phyloP scores from a whole-genome alignment of 2,329 filamentous ascomycete species.

The Leptographium galeiforme region DNA sequence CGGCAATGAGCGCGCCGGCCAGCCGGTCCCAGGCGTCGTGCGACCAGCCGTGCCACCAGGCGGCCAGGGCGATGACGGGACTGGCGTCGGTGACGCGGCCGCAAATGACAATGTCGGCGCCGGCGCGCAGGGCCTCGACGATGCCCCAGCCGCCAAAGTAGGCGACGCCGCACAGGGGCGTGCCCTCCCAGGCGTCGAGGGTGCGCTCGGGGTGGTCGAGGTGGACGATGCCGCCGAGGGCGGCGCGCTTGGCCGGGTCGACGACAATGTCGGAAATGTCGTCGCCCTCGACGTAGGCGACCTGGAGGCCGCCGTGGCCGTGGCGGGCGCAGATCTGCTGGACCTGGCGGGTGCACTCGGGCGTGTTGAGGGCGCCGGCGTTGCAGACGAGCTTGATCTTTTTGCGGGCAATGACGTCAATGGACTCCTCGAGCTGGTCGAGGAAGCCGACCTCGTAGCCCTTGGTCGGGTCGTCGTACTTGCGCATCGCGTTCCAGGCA shows the following conservation, averaged over 20 bases:
- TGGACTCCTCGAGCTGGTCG: slow-evolving; percentile 4
- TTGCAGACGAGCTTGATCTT: slow-evolving; percentile 33
- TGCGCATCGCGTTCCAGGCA: slow-evolving; percentile 2
- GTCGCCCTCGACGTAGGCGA: slow-evolving; percentile 32
- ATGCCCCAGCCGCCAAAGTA: slow-evolving; percentile 39
- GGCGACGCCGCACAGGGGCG: slow-evolving; percentile 25
- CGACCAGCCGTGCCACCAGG: slow-evolving; percentile 41
- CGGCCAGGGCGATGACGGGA: slow-evolving; percentile 40
- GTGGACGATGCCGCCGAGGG: not conserved
- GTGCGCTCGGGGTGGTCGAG: not conserved
- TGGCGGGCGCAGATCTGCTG: not conserved
- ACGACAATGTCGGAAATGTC: slow-evolving; percentile 20
- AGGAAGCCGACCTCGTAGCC: not conserved
- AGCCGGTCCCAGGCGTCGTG: slow-evolving; percentile 33
- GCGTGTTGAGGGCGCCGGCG: slow-evolving; percentile 38
- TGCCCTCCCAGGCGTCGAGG: not conserved
- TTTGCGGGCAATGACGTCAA: slow-evolving; percentile 18
- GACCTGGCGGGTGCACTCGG: slow-evolving; percentile 4
- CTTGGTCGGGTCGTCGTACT: not conserved
- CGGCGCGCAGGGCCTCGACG: slow-evolving; percentile 24
- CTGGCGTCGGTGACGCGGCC: slow-evolving; percentile 26
- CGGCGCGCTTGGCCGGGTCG: not conserved
- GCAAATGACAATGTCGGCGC: slow-evolving; percentile 34
- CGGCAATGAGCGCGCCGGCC: slow-evolving; percentile 35
- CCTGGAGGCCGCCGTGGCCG: slow-evolving; percentile 16